These are phyloP conservation scores for Leucoagaricus sp. DNA, from an alignment of 1,284 basidiomycete genomes.

Conservation along the genomic window DNA sequence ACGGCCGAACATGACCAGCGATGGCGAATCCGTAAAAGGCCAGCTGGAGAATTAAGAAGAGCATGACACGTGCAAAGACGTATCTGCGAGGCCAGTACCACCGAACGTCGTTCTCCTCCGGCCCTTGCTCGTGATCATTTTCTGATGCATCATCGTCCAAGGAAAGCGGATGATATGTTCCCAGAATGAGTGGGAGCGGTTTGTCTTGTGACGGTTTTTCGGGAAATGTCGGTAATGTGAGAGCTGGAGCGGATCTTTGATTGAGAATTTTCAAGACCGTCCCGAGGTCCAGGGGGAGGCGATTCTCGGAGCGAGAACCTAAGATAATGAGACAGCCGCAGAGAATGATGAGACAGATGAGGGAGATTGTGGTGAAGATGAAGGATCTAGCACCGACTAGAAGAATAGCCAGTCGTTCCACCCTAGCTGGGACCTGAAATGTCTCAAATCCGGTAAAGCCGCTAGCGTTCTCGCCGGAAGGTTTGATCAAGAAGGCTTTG, in stretches of 20 bases:
- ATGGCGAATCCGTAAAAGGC: conserved; percentile 9
- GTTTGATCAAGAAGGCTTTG: conserved; percentile 10
- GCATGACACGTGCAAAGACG: background rate
- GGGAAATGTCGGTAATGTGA: background rate
- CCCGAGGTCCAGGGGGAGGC: conserved; percentile 1
- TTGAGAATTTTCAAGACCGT: background rate
- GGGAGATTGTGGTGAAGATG: background rate
- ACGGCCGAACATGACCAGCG: conserved; percentile 1
- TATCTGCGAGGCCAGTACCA: conserved; percentile 13
- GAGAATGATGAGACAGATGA: conserved; percentile 1
- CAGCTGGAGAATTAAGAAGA: conserved; percentile 3
- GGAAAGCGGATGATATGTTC: background rate
- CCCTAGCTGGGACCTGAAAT: background rate
- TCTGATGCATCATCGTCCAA: background rate
- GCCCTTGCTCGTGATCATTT: background rate
- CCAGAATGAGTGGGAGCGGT: conserved; percentile 6
- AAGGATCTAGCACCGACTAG: conserved; percentile 6
- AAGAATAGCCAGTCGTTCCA: background rate
- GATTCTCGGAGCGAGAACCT: background rate
- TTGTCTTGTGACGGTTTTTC: background rate
- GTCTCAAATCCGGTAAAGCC: conserved; percentile 5
- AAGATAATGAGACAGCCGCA: background rate
- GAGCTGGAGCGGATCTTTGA: background rate
- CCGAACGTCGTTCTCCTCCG: background rate
- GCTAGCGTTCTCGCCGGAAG: background rate